Evolutionary conservation across 176 grass and related monocot species (phyloP).

Genomic region (Aegilops sharonensis): DNA sequence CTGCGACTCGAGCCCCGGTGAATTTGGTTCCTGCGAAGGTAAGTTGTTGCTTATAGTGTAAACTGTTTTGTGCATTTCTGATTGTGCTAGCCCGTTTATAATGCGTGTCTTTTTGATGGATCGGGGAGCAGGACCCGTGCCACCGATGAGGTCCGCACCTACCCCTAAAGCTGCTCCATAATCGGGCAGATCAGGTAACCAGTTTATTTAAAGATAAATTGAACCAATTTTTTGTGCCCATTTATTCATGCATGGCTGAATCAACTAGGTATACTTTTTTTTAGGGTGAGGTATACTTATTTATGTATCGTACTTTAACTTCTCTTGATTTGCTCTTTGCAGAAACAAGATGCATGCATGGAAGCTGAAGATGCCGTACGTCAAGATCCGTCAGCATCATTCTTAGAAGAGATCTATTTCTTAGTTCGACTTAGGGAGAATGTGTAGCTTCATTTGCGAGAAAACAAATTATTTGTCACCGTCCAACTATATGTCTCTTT

Average conservation of each 20-base stretch:
- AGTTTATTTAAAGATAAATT: background rate
- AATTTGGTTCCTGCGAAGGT: no score
- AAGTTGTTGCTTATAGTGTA: no score
- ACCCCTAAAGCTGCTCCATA: background rate
- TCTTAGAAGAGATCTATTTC: background rate
- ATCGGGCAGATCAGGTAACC: background rate
- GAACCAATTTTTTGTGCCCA: background rate
- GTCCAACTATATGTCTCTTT: background rate
- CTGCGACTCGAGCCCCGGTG: background rate
- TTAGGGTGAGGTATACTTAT: no score
- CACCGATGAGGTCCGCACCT: background rate
- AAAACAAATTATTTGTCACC: background rate
- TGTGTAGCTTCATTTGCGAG: background rate
- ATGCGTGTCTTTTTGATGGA: background rate
- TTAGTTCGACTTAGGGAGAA: background rate
- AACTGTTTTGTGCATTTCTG: no score
- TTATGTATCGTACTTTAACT: no score
- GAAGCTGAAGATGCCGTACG: background rate
- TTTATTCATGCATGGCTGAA: no score
- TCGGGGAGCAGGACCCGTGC: background rate
- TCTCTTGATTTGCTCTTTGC: background rate
- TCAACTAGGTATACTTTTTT: no score
- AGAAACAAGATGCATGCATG: background rate
- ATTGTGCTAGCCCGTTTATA: no score
- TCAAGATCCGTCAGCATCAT: background rate